Evolutionary conservation across 2,329 filamentous ascomycete species (phyloP), one percentile per base, ranked within the genome.

Genomic region (Malbranchea cinnamomea): DNA sequence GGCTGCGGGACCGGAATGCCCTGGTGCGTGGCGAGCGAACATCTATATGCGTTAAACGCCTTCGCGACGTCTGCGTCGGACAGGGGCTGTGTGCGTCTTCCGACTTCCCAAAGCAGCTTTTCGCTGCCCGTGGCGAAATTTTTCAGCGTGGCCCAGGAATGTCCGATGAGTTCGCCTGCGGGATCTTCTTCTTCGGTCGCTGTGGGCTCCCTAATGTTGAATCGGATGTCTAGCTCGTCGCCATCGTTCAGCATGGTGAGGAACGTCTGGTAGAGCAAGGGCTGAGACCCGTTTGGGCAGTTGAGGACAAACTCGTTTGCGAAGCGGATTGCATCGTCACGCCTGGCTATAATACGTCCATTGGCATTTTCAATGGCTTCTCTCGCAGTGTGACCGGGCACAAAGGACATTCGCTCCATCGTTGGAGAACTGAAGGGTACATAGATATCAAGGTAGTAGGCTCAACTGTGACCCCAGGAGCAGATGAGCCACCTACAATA

Each of bases 351-450:
- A 4, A 30, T 30, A 14, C 28, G 20, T 13, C 28, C 28, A n/a
- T 22, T 23, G 18, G 28, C 28, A 11, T 30, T 30, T 30, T 30
- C 28, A 30, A 30, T 30, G 11, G 28, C 28, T 19, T 14, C 20
- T 12, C 17, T 12, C 11, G 28, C 28, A 13, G 28, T 4, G 6
- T 19, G 12, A 11, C 28, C 20, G 15, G 28, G 28, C 14, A 23
- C 19, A 21, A 30, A 30, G 28, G 28, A 23, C 28, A 30, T 30
- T 12, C 28, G 13, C 8, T 30, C 28, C 28, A 30, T 23, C 7
- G 17, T 5, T 5, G 9, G 13, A 10, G 15, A 11, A 10, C 15
- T 20, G 13, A 9, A 16, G 9, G 14, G 16, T 28, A 8, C 7
- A 12, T 25, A 8, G 9, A 12, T 11, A 9, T 18, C 16, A 28